phyloP scores from a whole-genome alignment of 2,329 filamentous ascomycete species.

The Fonsecaea multimorphosa region DNA sequence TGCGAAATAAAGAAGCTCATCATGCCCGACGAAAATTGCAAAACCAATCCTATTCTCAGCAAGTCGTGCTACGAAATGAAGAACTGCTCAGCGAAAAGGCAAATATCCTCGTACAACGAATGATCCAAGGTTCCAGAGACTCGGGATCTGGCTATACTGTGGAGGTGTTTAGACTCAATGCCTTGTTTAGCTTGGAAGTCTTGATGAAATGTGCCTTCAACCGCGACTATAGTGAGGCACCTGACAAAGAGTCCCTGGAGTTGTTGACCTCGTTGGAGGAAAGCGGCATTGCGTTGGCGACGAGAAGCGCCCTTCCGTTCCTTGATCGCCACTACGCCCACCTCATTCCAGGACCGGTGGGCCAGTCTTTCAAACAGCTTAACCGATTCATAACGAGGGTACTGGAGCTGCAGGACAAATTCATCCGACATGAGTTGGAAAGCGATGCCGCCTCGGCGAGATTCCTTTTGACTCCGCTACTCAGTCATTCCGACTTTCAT shows the following conservation, averaged over 20 bases:
- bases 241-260: neutral
- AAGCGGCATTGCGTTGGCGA: conserved; percentile 12
- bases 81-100: too few relatives aligned
- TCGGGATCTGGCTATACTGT: neutral
- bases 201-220: conserved; percentile 27
- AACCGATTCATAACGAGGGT: conserved; percentile 18
- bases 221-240: conserved; percentile 4
- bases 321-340: neutral
- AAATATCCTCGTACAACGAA: too few relatives aligned
- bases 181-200: conserved; percentile 31
- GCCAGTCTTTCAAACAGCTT: conserved; percentile 5
- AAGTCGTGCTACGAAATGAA: too few relatives aligned
- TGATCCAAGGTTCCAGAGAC: too few relatives aligned
- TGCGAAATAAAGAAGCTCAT: too few relatives aligned
- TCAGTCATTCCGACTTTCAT: conserved; percentile 12
- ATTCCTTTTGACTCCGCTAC: conserved; percentile 22
- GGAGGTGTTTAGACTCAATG: conserved; percentile 16
- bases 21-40: too few relatives aligned
- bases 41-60: too few relatives aligned
- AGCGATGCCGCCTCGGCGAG: neutral
- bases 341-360: conserved; percentile 15
- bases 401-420: neutral
- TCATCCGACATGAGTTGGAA: neutral
- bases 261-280: conserved; percentile 7
- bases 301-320: neutral